Base-by-base conservation (phyloP, 495 filamentous ascomycete genomes). In the Xylaria palmicola region DNA sequence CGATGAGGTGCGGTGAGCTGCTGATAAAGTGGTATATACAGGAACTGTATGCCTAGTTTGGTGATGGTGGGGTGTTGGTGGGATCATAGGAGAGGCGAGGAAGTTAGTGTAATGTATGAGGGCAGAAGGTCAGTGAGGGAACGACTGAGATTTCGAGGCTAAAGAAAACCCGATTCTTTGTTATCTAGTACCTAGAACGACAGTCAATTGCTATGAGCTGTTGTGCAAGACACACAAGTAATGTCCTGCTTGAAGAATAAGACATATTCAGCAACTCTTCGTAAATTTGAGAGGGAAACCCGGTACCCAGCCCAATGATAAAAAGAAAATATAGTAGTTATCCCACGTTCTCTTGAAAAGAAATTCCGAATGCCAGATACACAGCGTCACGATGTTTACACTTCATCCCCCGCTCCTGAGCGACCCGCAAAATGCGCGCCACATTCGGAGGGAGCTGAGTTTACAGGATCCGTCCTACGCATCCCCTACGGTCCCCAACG, bases 11-110 rank as follows among this genome's bases (percentile, higher is more conserved):
- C n/a, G 22, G 32, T 2, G 67, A 50, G 3, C 55, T 56, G 40
- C 41, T 55, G 0, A 55, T 70, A 1, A 62, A 60, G 27, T 70
- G 65, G 63, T 64, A 56, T 34, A 64, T 70, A 10, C 59, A 26
- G 62, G 48, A 40, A 47, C 44, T 24, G 41, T 57, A 79, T 72
- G 32, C 79, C 79, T 56, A 86, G 61, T 54, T 83, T 73, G 60
- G 2, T 9, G 13, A 20, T 17, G 2, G 12, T 26, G 1, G n/a
- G 47, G 13, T 8, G 13, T 50, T 3, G 6, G 7, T 13, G 10
- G 7, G n/a, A 24, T 12, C 22, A 45, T 20, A 0, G 17, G 17
- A 2, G 9, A 10, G 26, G 45, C 4, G 7, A 9, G 27, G 13
- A 7, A 15, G 5, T 20, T 62, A 70, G 12, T 43, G n/a, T 4